Percentiles rank a stretch among this genome's conserved stretches.
phyloP scores from a whole-genome alignment of 495 filamentous ascomycete genomes.

The Podospora anserina region DNA sequence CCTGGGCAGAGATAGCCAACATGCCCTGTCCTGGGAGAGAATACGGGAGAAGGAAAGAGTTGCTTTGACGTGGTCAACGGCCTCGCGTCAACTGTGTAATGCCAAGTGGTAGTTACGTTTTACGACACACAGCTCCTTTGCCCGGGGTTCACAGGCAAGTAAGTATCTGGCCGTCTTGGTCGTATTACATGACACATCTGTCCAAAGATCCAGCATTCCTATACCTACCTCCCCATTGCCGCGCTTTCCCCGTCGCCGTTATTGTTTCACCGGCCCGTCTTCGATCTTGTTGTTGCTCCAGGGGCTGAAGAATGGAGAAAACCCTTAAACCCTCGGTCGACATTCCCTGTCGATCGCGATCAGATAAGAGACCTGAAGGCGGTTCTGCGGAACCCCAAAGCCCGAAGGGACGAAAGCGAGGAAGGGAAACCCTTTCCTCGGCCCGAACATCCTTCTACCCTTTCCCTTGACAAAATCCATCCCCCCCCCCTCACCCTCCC shows the following conservation, averaged over 20 bases:
- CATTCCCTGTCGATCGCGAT: not conserved
- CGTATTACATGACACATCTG: not conserved
- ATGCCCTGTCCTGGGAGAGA: not conserved
- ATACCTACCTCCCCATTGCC: no score
- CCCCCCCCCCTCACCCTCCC: no score
- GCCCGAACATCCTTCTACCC: not conserved
- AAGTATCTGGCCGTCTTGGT: not conserved
- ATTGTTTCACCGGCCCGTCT: not conserved
- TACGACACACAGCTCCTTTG: not conserved
- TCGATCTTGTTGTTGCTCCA: not conserved
- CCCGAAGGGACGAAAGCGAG: not conserved
- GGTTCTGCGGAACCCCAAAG: not conserved
- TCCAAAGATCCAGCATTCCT: not conserved
- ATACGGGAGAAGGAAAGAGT: not conserved
- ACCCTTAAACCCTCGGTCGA: not conserved
- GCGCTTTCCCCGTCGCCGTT: not conserved
- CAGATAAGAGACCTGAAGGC: not conserved
- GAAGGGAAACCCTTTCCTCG: not conserved
- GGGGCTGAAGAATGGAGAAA: not conserved
- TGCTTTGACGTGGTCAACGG: not conserved
- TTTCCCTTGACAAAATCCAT: not conserved
- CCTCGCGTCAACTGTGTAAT: not conserved
- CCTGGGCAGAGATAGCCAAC: not conserved
- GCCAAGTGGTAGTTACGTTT: not conserved
- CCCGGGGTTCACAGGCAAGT: not conserved